A percentile compares a stretch with the other conserved stretches of the same genome.
phyloP scores from a whole-genome alignment of 495 filamentous ascomycete species.

The Neurospora tetrasperma region DNA sequence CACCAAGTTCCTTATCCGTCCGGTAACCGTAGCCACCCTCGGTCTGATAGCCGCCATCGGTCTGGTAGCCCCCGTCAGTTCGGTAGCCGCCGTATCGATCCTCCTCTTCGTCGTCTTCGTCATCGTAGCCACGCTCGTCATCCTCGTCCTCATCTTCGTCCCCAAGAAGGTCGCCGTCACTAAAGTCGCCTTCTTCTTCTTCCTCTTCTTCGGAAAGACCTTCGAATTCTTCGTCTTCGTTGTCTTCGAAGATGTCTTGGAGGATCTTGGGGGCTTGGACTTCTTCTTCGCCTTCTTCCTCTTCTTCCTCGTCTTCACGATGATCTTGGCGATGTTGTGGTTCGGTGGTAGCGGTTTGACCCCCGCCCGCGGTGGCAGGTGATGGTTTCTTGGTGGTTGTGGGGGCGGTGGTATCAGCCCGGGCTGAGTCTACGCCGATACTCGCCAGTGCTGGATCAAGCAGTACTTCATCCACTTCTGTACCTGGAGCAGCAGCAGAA shows the following conservation, averaged over 20 bases:
- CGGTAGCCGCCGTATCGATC: background rate
- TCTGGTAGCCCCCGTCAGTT: background rate
- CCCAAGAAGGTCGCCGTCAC: constrained; percentile 8
- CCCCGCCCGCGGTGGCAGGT: background rate
- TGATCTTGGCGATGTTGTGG: background rate
- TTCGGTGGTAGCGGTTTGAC: background rate
- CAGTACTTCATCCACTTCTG: background rate
- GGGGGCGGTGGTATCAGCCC: background rate
- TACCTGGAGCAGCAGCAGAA: background rate
- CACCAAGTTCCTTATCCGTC: constrained; percentile 7
- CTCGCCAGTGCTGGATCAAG: background rate
- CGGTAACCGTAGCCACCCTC: constrained; percentile 3
- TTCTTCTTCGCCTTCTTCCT: constrained; percentile 2
- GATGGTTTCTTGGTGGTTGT: background rate
- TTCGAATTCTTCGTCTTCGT: constrained; percentile 10
- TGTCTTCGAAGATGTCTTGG: constrained; percentile 11
- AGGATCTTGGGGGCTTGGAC: background rate
- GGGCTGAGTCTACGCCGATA: constrained; percentile 11
- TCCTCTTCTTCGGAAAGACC: constrained; percentile 1
- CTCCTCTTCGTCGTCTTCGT: constrained; percentile 4
- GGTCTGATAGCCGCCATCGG: background rate
- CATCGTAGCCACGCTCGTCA: constrained; percentile 12
- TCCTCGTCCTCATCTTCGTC: constrained; percentile 13
- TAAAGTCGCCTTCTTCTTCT: constrained; percentile 7
- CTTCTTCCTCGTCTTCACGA: background rate